Conservation (phyloP, 768 basidiomycete species). For the Amyloporia xantha region DNA sequence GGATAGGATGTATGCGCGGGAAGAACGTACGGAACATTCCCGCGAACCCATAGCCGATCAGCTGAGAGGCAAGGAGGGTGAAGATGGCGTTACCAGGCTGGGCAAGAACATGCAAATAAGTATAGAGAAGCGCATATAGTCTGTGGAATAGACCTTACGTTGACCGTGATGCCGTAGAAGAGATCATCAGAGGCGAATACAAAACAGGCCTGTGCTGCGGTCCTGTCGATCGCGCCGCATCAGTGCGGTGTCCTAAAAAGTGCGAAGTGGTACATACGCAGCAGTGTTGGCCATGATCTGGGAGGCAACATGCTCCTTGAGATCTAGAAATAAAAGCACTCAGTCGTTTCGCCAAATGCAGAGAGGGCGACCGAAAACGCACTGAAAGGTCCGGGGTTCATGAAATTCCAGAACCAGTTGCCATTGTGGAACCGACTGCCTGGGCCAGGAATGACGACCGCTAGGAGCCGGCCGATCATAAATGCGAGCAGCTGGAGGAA, state of each 20-base stretch:
- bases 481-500: constrained; percentile 5
- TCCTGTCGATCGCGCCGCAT: background rate
- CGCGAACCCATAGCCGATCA: constrained; percentile 21
- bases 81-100: constrained; percentile 18
- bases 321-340: background rate
- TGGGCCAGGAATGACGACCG: constrained; percentile 4
- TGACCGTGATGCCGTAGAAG: constrained; percentile 5
- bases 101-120: background rate
- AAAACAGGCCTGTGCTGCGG: constrained; percentile 4
- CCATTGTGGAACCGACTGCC: constrained; percentile 3
- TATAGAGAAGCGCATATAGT: background rate
- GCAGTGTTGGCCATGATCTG: constrained; percentile 8
- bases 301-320: constrained; percentile 4
- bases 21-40: constrained; percentile 12
- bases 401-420: constrained; percentile 8
- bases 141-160: background rate
- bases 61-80: constrained; percentile 22
- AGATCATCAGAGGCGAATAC: constrained; percentile 7
- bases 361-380: background rate
- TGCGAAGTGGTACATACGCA: background rate
- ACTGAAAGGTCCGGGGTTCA: constrained; percentile 7
- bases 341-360: background rate
- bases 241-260: background rate
- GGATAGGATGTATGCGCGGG: background rate
- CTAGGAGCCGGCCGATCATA: constrained; percentile 4